Conservation (phyloP, 177 flowering plant species). For the Vitis hybrid region DNA sequence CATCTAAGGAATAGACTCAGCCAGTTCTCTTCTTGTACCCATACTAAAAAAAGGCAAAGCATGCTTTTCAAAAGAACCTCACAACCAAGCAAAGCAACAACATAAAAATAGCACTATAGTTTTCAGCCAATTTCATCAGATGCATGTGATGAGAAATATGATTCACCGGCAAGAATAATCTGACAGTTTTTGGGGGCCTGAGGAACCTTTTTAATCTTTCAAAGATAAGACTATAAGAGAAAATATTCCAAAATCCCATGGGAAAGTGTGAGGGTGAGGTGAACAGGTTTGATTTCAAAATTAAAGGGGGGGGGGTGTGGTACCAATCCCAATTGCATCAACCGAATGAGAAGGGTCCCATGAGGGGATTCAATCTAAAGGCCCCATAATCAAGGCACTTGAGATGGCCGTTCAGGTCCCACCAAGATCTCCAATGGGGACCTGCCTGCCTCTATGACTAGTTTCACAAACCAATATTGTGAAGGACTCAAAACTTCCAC, state of each 20-base stretch:
- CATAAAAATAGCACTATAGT: no score
- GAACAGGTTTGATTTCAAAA: conserved; percentile 8
- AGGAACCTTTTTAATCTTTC: background rate
- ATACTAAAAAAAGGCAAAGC: no score
- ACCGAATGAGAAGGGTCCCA: background rate
- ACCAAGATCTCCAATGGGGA: background rate
- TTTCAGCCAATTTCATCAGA: no score
- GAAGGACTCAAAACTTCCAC: no score
- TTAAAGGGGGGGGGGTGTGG: conserved; percentile 18
- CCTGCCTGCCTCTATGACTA: background rate
- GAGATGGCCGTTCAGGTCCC: conserved; percentile 6
- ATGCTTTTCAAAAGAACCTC: no score
- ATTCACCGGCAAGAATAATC: background rate
- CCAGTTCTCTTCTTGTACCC: no score
- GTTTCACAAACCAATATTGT: no score
- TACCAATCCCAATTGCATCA: background rate
- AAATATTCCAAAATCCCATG: conserved; percentile 2
- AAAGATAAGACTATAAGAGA: background rate
- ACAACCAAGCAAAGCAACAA: no score
- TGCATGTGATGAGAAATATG: background rate
- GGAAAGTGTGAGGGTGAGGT: conserved; percentile 16
- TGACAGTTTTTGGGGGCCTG: background rate
- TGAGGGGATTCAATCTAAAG: background rate
- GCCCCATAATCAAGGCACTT: conserved; percentile 7
- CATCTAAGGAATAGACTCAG: no score